Conservation (phyloP, 2,329 filamentous ascomycete species). For the Penicillium sp. region DNA sequence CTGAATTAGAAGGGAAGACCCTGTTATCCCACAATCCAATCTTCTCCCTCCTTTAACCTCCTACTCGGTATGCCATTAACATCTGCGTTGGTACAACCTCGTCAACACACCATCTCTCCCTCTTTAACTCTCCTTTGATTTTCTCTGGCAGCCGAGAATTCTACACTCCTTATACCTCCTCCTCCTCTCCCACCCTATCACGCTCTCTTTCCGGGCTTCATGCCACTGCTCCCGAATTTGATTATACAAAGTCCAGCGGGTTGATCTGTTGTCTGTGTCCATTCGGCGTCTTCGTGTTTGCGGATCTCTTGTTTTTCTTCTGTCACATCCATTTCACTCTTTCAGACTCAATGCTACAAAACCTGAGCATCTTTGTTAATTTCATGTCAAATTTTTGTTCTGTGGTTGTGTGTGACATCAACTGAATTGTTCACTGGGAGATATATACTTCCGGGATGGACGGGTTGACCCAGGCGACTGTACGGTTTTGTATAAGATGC, state of each 20-base stretch:
- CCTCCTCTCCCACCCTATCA: constrained; percentile 12
- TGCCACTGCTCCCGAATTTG: constrained; percentile 17
- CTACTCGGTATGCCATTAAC: constrained; percentile 1
- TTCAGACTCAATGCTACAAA: constrained; percentile 27
- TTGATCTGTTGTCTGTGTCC: constrained; percentile 26
- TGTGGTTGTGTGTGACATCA: constrained; percentile 3
- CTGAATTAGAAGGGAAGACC: not conserved
- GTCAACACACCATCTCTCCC: constrained; percentile 5
- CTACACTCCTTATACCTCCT: constrained; percentile 23
- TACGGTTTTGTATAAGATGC: constrained; percentile 18
- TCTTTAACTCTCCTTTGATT: constrained; percentile 18
- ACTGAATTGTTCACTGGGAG: constrained; percentile 2
- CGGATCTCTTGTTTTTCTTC: constrained; percentile 19
- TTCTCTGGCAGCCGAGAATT: constrained; percentile 9
- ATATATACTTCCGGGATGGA: constrained; percentile 22
- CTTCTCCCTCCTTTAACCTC: constrained; percentile 13
- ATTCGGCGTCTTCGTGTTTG: constrained; percentile 27
- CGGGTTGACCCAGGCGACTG: constrained; percentile 1
- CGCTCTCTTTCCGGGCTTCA: constrained; percentile 23
- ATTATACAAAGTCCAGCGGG: constrained; percentile 31
- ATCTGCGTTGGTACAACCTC: not conserved
- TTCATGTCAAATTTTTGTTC: constrained; percentile 9
- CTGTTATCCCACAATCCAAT: constrained; percentile 1
- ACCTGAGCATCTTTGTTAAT: constrained; percentile 17
- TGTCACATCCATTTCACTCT: constrained; percentile 21